Percentiles rank a stretch among this genome's conserved stretches.
Conservation (phyloP, 768 basidiomycete genomes). For the Kwoniella botswanensis region DNA sequence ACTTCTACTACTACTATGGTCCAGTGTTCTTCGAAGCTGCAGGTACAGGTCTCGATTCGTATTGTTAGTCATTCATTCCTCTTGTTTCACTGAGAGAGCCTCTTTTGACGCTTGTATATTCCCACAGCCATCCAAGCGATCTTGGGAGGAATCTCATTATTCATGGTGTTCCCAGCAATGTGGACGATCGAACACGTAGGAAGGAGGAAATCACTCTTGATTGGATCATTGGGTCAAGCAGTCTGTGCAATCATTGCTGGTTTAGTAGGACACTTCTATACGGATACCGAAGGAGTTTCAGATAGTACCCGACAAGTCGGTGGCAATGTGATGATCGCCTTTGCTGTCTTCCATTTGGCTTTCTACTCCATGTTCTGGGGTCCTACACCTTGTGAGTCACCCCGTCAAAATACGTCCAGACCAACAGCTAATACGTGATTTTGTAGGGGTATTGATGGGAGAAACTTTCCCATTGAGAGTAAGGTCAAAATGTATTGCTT, state of each 20-base stretch:
- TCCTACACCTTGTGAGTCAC: slow-evolving; percentile 25
- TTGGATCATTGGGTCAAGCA: slow-evolving; percentile 11
- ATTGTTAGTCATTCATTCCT: slow-evolving; percentile 47
- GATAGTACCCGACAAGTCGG: background rate
- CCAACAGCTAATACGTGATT: no score
- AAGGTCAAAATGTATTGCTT: slow-evolving; percentile 75
- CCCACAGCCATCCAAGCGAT: slow-evolving; percentile 57
- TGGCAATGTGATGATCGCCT: slow-evolving; percentile 20
- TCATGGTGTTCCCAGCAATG: slow-evolving; percentile 73
- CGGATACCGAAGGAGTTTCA: slow-evolving; percentile 5
- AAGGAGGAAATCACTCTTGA: slow-evolving; percentile 64
- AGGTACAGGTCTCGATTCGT: slow-evolving; percentile 71
- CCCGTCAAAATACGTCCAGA: no score
- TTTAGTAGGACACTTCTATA: slow-evolving; percentile 20
- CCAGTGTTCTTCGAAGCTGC: slow-evolving; percentile 80
- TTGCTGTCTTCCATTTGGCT: slow-evolving; percentile 15
- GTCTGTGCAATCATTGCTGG: slow-evolving; percentile 21
- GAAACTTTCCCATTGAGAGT: slow-evolving; percentile 83
- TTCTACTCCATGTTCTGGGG: slow-evolving; percentile 25
- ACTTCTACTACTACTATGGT: slow-evolving; percentile 69
- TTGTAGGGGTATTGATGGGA: slow-evolving; percentile 63
- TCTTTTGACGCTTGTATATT: slow-evolving; percentile 66
- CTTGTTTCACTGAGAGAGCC: background rate
- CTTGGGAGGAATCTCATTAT: slow-evolving; percentile 75
- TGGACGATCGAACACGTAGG: slow-evolving; percentile 75